These are phyloP conservation scores for Cercophora samala DNA, from an alignment of 495 filamentous ascomycete species.

Conservation along the genomic window DNA sequence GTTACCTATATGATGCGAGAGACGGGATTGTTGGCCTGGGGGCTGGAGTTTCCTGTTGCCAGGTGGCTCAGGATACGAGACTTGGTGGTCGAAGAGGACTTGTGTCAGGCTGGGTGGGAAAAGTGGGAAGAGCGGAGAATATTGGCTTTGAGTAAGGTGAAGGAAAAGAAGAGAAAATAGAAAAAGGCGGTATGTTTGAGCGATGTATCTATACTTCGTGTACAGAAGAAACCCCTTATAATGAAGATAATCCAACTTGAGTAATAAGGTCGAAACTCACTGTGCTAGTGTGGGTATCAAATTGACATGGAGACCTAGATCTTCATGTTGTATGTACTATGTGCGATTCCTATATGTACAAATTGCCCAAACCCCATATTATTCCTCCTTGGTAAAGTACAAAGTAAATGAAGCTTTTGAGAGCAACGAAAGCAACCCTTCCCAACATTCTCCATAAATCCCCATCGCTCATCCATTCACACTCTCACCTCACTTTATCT, in stretches of 20 bases:
- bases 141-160: conserved; percentile 7
- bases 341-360: background rate
- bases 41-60: conserved; percentile 62
- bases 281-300: too few relatives aligned
- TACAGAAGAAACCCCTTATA: too few relatives aligned
- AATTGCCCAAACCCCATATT: background rate
- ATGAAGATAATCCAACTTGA: too few relatives aligned
- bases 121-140: conserved; percentile 62
- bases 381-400: conserved; percentile 1
- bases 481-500: background rate
- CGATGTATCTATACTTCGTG: background rate
- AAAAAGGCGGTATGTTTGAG: background rate
- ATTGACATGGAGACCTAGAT: too few relatives aligned
- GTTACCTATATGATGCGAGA: conserved; percentile 62
- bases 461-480: too few relatives aligned
- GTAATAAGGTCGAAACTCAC: too few relatives aligned
- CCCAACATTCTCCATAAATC: background rate
- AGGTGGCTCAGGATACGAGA: conserved; percentile 71
- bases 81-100: conserved; percentile 83
- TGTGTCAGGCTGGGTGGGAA: conserved; percentile 90
- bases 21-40: conserved; percentile 62
- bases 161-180: conserved; percentile 6
- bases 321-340: background rate
- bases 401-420: background rate
- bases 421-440: background rate